A percentile compares a stretch with the other conserved stretches of the same genome.
Conservation (phyloP, 495 filamentous ascomycete species). For the Penicillium macrosclerotiorum region DNA sequence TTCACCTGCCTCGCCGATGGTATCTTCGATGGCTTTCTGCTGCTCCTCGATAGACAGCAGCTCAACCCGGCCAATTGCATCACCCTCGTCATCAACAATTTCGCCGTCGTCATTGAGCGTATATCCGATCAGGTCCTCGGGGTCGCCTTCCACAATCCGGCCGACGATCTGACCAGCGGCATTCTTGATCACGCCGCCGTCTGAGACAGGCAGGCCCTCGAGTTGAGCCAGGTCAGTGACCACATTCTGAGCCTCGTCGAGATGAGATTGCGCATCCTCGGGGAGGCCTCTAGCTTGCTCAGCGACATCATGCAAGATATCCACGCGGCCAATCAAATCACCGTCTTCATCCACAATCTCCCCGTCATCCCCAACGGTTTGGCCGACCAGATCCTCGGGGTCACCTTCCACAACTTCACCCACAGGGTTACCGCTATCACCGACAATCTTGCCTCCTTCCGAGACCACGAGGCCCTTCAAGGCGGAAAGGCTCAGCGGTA, state of each 20-base stretch:
- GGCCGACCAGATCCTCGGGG: conserved; percentile 41
- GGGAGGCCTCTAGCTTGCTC: conserved; percentile 27
- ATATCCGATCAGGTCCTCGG: conserved; percentile 59
- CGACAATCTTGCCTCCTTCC: conserved; percentile 41
- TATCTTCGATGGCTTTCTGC: conserved; percentile 27
- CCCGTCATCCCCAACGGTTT: conserved; percentile 53
- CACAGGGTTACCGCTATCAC: conserved; percentile 37
- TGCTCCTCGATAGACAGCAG: conserved; percentile 43
- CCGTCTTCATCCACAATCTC: conserved; percentile 52
- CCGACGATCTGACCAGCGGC: conserved; percentile 55
- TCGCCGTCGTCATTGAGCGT: conserved; percentile 60
- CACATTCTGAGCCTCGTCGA: conserved; percentile 13
- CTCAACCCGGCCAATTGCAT: conserved; percentile 58
- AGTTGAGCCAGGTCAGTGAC: conserved; percentile 40
- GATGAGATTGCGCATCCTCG: conserved; percentile 18
- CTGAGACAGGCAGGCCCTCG: conserved; percentile 54
- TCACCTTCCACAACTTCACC: conserved; percentile 43
- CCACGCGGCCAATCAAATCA: conserved; percentile 46
- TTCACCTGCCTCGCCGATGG: conserved; percentile 10
- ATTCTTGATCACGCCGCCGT: conserved; percentile 56
- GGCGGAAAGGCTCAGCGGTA: conserved; percentile 57
- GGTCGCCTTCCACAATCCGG: conserved; percentile 60
- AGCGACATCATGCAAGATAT: conserved; percentile 34
- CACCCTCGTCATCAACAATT: conserved; percentile 63
- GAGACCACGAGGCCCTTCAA: conserved; percentile 65